Evolutionary conservation across 2,329 filamentous ascomycete genomes (phyloP).

Genomic region (Fusarium pseudonygamai): DNA sequence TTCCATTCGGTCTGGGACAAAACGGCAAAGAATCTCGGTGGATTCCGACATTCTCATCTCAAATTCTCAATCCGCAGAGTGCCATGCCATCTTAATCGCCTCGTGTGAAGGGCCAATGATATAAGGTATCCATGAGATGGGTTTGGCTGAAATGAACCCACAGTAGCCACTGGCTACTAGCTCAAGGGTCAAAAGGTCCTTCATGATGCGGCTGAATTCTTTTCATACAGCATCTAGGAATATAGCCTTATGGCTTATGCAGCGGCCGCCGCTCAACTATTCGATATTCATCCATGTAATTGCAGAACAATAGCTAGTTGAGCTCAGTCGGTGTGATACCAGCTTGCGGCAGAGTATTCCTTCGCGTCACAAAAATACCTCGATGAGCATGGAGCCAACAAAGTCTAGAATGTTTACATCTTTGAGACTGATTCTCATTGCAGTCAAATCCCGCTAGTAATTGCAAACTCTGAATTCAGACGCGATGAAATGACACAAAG

Average conservation of each 20-base stretch:
- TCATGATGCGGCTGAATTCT: not conserved
- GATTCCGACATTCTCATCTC: not conserved
- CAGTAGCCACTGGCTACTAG: not conserved
- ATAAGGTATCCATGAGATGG: not conserved
- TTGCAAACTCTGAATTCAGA: accelerated
- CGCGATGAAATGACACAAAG: not conserved
- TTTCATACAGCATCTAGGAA: not conserved
- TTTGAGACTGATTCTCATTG: no score
- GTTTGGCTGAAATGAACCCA: not conserved
- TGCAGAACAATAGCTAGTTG: not conserved
- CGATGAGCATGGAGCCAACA: not conserved
- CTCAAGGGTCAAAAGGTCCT: not conserved
- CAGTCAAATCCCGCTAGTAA: no score
- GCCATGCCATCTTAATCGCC: not conserved
- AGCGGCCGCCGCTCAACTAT: not conserved
- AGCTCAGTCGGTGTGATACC: not conserved
- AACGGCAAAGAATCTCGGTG: not conserved
- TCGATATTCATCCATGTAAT: not conserved
- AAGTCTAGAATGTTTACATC: not conserved
- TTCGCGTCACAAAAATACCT: not conserved
- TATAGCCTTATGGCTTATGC: not conserved
- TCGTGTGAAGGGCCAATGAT: not conserved
- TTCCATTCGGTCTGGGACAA: not conserved
- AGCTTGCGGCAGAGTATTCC: not conserved
- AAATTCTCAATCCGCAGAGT: no score